Conservation (phyloP, 768 basidiomycete genomes). For the Mrakia hoshinonis region DNA sequence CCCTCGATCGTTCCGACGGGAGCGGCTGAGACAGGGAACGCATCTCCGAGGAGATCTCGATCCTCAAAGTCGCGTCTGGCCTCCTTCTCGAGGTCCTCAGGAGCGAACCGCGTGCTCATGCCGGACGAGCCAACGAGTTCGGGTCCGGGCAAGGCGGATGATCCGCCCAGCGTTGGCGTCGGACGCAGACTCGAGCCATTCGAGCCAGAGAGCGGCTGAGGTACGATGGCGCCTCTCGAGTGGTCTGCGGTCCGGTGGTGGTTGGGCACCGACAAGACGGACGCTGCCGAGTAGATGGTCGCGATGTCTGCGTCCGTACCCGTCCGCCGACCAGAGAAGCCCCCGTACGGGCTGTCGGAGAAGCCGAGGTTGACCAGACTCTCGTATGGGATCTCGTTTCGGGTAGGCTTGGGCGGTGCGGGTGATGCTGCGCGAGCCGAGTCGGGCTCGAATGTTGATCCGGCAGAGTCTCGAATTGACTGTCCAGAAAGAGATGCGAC, state of each 20-base stretch:
- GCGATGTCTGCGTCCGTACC: constrained; percentile 29
- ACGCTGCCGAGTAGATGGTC: constrained; percentile 31
- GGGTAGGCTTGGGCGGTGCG: constrained; percentile 33
- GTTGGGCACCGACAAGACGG: background rate
- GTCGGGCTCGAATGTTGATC: constrained; percentile 32
- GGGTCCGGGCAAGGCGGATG: background rate
- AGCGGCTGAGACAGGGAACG: constrained; percentile 46
- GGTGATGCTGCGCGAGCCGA: background rate
- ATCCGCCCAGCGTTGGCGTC: constrained; percentile 4
- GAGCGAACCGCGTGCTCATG: background rate
- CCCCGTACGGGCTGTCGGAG: constrained; percentile 49
- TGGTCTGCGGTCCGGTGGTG: background rate
- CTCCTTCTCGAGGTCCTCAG: constrained; percentile 25
- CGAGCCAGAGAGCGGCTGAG: background rate
- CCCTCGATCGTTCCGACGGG: constrained; percentile 70
- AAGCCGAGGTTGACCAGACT: constrained; percentile 62
- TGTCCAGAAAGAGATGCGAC: constrained; percentile 35
- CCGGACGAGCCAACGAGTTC: constrained; percentile 5
- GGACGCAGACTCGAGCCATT: background rate
- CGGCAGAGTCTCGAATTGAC: constrained; percentile 34
- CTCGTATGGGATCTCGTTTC: constrained; percentile 57
- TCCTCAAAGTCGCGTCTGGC: constrained; percentile 41
- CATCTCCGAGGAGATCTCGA: constrained; percentile 75
- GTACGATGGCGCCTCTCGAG: background rate
- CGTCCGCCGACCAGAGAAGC: constrained; percentile 27